Base-by-base conservation (phyloP, 2,329 filamentous ascomycete species). In the Fusarium siculi region DNA sequence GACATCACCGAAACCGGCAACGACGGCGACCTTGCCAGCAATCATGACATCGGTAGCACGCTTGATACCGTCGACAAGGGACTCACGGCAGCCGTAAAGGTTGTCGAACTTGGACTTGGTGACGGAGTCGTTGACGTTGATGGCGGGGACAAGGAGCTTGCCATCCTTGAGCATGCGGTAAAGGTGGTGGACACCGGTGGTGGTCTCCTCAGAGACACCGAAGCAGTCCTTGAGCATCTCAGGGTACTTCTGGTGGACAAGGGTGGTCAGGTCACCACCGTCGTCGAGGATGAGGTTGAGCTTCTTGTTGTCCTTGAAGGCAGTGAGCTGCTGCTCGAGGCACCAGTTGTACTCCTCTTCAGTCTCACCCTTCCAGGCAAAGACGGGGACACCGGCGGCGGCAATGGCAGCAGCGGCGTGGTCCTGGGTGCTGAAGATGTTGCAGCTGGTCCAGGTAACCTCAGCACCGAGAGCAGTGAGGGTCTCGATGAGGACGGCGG, bases 61-160 rank as follows among this genome's bases (percentile, higher is more conserved):
- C 93, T 98, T 99, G 92, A 99, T 98, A 85, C 96, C 96, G 85
- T 99, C 96, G 81, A 99, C 92, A 80, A 99, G 93, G 75, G 96
- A 98, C 89, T 98, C 96, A 84, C 95, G 93, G 94, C 96, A 98
- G 83, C 96, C 96, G 91, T 98, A 99, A 77, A 98, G 88, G 92
- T 99, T 99, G 91, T 98, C 96, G 85, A 99, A 99, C 91, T 99
- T 99, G 87, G 95, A 97, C 93, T 98, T 99, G 86, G 96, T 99
- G 83, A 99, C 96, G 68, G 93, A 95, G 92, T 99, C 96, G 89
- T 99, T 98, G 90, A 99, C 96, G 87, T 99, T 99, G 92, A 98
- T 94, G 86, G 96, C 90, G 78, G 96, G 96, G 77, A 97, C 93
- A 74, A 97, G 92, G 76, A 98, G 94, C 85, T 91, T 89, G 84